Percentiles rank a stretch among this genome's conserved stretches.
Evolutionary conservation across 1,139 yeast species (phyloP).

Genomic region (Blastobotrys serpentis): DNA sequence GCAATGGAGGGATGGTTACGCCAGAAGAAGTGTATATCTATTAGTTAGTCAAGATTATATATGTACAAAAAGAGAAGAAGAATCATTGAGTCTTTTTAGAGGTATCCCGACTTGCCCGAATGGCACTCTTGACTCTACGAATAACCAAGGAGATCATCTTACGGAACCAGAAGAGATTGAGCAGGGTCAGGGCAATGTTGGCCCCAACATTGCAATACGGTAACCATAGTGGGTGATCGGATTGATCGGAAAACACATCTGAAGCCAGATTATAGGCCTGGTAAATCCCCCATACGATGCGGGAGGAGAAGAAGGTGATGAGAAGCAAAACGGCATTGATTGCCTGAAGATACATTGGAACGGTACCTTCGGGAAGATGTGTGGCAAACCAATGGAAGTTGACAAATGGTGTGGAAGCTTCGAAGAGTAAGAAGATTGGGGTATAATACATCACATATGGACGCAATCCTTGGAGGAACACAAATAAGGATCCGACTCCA

Average conservation of each 20-base stretch:
- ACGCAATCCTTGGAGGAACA: slow-evolving; percentile 59
- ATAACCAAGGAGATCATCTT: slow-evolving; percentile 71
- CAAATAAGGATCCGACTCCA: slow-evolving; percentile 78
- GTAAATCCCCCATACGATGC: slow-evolving; percentile 88
- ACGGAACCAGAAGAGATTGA: slow-evolving; percentile 65
- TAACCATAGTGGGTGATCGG: slow-evolving; percentile 40
- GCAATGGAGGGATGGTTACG: too few species aligned
- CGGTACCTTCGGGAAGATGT: slow-evolving; percentile 58
- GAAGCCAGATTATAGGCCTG: slow-evolving; percentile 46
- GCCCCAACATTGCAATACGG: slow-evolving; percentile 55
- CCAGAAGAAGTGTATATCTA: too few species aligned
- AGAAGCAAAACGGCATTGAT: slow-evolving; percentile 72
- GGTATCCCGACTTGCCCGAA: not conserved
- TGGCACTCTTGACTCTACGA: slow-evolving; percentile 11
- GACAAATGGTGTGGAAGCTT: slow-evolving; percentile 88
- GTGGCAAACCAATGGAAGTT: slow-evolving; percentile 89
- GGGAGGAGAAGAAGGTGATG: slow-evolving; percentile 65
- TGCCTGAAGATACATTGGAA: slow-evolving; percentile 52
- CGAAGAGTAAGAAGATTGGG: slow-evolving; percentile 82
- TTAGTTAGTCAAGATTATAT: not conserved
- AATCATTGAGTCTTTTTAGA: not conserved
- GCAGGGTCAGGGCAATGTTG: slow-evolving; percentile 61
- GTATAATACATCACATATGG: slow-evolving; percentile 84
- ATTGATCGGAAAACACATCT: slow-evolving; percentile 26
- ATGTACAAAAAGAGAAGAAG: slow-evolving; percentile 4